These are phyloP conservation scores for Auriscalpium microsporum DNA, from an alignment of 768 basidiomycete species.

Conservation along the genomic window DNA sequence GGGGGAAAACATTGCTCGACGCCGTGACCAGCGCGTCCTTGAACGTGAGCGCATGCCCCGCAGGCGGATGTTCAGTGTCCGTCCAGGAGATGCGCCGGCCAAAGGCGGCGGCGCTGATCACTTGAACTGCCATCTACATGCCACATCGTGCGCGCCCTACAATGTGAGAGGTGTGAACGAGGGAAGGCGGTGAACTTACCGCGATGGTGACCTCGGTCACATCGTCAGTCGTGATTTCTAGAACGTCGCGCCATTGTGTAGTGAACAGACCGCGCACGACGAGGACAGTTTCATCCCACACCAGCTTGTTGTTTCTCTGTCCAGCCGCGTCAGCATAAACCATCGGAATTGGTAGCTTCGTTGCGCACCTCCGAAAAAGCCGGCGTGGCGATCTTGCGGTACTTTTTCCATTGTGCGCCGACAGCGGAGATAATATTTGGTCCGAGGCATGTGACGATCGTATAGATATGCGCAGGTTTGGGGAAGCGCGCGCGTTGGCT, in stretches of 20 bases:
- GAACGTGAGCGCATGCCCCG: constrained; percentile 40
- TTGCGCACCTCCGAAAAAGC: constrained; percentile 50
- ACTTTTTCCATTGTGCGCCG: constrained; percentile 57
- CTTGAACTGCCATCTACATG: constrained; percentile 42
- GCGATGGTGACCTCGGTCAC: constrained; percentile 45
- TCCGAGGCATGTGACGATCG: constrained; percentile 41
- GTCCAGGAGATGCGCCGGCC: constrained; percentile 42
- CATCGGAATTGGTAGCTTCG: background rate
- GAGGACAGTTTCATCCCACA: constrained; percentile 29
- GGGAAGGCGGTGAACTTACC: constrained; percentile 24
- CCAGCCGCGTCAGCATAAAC: background rate
- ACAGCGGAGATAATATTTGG: constrained; percentile 56
- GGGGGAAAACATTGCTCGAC: constrained; percentile 19
- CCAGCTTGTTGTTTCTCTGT: constrained; percentile 29
- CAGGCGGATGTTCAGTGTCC: constrained; percentile 31
- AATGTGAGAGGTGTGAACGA: background rate
- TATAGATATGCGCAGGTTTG: constrained; percentile 43
- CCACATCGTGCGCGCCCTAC: too few relatives aligned
- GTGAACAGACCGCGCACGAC: constrained; percentile 26
- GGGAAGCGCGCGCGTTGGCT: constrained; percentile 43
- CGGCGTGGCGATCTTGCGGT: constrained; percentile 52
- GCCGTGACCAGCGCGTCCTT: constrained; percentile 34
- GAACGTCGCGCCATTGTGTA: constrained; percentile 37
- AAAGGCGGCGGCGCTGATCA: constrained; percentile 40
- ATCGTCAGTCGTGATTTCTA: constrained; percentile 35